These are phyloP conservation scores for Cercophora scortea DNA, from an alignment of 495 filamentous ascomycete genomes.

Conservation along the genomic window DNA sequence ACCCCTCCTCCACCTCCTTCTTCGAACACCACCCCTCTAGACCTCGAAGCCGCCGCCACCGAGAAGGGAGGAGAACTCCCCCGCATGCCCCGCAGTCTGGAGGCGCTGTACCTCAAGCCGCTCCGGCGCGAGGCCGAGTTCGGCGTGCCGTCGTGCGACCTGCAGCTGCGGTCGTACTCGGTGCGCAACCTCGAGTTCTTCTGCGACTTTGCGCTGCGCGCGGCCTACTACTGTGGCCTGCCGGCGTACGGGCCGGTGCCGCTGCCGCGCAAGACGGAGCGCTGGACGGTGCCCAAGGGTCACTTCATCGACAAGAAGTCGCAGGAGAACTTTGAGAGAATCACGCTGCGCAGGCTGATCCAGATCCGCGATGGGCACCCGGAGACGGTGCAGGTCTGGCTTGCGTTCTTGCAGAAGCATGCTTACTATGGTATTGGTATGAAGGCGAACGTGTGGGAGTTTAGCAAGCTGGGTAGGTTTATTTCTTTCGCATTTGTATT, in stretches of 20 bases:
- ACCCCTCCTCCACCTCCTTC: too few species aligned
- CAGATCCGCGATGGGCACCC: conserved; percentile 91
- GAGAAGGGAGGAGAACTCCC: background rate
- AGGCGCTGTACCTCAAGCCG: conserved; percentile 79
- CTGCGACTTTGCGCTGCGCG: conserved; percentile 87
- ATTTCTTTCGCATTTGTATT: background rate
- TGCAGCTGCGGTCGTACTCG: conserved; percentile 88
- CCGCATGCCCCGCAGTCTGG: conserved; percentile 32
- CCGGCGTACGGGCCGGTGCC: conserved; percentile 82
- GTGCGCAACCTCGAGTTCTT: conserved; percentile 91
- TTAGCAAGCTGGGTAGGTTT: conserved; percentile 58
- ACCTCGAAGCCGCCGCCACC: too few species aligned
- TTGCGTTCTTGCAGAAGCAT: conserved; percentile 84
- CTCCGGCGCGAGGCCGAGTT: conserved; percentile 65
- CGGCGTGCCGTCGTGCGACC: conserved; percentile 76
- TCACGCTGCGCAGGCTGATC: conserved; percentile 77
- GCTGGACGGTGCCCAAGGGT: conserved; percentile 88
- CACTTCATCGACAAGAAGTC: conserved; percentile 95
- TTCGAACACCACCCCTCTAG: too few species aligned
- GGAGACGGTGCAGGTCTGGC: conserved; percentile 80
- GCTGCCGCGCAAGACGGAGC: conserved; percentile 75
- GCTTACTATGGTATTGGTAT: conserved; percentile 92
- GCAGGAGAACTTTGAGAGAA: conserved; percentile 94
- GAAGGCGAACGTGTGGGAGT: conserved; percentile 96
- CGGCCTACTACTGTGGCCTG: conserved; percentile 87